Evolutionary conservation across 169 alveolate species (phyloP).

Genomic region (Plasmodium cynomolgi): DNA sequence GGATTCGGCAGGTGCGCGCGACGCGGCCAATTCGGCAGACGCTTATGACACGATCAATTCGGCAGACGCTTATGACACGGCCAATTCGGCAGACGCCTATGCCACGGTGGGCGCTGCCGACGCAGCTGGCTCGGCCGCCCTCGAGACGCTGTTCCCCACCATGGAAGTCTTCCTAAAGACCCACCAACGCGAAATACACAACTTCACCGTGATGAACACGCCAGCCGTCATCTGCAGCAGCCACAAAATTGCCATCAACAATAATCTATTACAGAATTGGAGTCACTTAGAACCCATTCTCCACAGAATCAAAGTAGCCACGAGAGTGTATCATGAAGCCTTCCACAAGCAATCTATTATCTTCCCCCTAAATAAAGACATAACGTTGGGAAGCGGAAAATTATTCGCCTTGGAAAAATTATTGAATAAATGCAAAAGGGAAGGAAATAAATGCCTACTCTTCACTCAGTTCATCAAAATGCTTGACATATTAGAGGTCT

Average conservation of each 20-base stretch:
- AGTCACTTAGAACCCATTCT: not conserved
- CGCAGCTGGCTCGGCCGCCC: not conserved
- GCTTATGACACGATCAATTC: too few species aligned
- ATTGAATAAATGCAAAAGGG: constrained; percentile 90
- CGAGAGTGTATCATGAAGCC: constrained; percentile 55
- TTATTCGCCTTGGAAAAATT: constrained; percentile 87
- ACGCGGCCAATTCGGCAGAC: too few species aligned
- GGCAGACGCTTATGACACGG: too few species aligned
- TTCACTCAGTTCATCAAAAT: constrained; percentile 98
- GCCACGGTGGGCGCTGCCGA: too few species aligned
- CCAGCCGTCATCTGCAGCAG: constrained; percentile 28
- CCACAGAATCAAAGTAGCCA: constrained; percentile 21
- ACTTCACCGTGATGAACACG: constrained; percentile 16
- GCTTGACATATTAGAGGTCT: constrained; percentile 97
- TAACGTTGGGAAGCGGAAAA: constrained; percentile 97
- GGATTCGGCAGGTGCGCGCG: not conserved
- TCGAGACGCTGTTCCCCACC: constrained; percentile 41
- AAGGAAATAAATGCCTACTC: constrained; percentile 95
- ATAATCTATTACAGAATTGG: not conserved
- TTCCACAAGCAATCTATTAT: constrained; percentile 76
- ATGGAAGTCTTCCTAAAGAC: constrained; percentile 35
- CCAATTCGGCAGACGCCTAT: too few species aligned
- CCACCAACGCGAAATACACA: constrained; percentile 3
- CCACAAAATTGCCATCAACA: constrained; percentile 23
- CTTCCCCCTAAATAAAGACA: constrained; percentile 86